Evolutionary conservation across 202 grass and related monocot genomes (phyloP).

Genomic region (Digitaria exilis): DNA sequence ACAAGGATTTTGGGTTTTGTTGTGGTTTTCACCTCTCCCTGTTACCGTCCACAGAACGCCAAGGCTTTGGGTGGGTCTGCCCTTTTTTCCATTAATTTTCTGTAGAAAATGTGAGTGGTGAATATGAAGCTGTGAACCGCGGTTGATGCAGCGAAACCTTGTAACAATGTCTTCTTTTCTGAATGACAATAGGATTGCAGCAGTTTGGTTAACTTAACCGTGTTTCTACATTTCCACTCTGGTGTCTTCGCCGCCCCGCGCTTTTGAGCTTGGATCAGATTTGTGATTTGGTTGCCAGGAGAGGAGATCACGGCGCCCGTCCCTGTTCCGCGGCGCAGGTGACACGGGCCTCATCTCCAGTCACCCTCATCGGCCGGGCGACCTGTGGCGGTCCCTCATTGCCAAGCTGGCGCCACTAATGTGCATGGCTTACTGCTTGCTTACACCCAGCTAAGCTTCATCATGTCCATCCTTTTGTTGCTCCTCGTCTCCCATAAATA

Average conservation of each 20-base stretch:
- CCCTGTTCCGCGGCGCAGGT: too few species aligned
- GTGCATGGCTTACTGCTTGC: neutral
- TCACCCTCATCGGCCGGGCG: too few species aligned
- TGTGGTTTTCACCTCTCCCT: neutral
- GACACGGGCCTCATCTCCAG: neutral
- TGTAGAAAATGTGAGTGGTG: conserved; percentile 18
- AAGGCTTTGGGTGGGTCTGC: neutral
- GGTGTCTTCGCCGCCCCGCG: neutral
- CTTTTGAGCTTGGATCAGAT: neutral
- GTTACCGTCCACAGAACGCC: neutral
- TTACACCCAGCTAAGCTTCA: neutral
- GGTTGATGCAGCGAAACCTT: neutral
- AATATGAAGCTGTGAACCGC: neutral
- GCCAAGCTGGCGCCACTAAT: conserved; percentile 26
- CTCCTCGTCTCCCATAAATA: conserved; percentile 10
- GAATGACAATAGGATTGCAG: neutral
- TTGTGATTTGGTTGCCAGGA: neutral
- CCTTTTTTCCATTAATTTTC: neutral
- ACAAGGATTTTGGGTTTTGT: neutral
- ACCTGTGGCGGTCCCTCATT: neutral
- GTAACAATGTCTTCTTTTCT: neutral
- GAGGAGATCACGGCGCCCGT: too few species aligned
- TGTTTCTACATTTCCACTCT: neutral
- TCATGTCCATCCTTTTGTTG: neutral
- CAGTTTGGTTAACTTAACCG: neutral